phyloP scores from a whole-genome alignment of 805 yeast species.

The Vanderwaltozyma yarrowii region DNA sequence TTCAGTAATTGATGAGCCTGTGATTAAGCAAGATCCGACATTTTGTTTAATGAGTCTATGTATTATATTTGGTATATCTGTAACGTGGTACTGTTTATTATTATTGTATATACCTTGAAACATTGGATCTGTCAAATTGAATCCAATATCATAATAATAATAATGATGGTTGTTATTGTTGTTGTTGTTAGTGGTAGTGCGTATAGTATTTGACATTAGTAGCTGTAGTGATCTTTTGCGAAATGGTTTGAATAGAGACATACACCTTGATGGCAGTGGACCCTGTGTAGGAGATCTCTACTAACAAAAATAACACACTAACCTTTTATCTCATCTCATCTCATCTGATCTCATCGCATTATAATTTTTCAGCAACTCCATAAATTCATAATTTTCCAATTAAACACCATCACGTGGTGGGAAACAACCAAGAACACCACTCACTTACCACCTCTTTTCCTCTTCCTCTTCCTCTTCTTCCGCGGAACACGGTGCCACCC shows the following conservation, averaged over 20 bases:
- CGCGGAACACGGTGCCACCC: no score
- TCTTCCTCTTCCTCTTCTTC: no score
- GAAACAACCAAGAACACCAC: no score
- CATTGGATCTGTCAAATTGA: slow-evolving; percentile 84
- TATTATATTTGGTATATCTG: slow-evolving; percentile 57
- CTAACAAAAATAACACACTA: background rate
- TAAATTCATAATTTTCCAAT: background rate
- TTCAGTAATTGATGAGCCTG: slow-evolving; percentile 72
- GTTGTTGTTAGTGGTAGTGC: no score
- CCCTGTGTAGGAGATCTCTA: no score
- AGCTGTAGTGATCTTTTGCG: no score
- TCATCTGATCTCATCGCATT: slow-evolving; percentile 10
- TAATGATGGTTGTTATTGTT: no score
- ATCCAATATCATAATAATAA: slow-evolving; percentile 39
- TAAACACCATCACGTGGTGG: background rate
- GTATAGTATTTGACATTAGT: no score
- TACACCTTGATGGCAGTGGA: no score
- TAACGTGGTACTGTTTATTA: slow-evolving; percentile 51
- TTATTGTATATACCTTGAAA: slow-evolving; percentile 74
- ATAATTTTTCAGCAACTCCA: no score
- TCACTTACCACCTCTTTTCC: no score
- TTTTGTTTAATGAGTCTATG: slow-evolving; percentile 53
- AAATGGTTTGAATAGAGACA: no score
- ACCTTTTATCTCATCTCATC: slow-evolving; percentile 4
- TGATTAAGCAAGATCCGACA: slow-evolving; percentile 63